Evolutionary conservation across 257 asterid species (phyloP).

Genomic region (Nicotiana attenuata): DNA sequence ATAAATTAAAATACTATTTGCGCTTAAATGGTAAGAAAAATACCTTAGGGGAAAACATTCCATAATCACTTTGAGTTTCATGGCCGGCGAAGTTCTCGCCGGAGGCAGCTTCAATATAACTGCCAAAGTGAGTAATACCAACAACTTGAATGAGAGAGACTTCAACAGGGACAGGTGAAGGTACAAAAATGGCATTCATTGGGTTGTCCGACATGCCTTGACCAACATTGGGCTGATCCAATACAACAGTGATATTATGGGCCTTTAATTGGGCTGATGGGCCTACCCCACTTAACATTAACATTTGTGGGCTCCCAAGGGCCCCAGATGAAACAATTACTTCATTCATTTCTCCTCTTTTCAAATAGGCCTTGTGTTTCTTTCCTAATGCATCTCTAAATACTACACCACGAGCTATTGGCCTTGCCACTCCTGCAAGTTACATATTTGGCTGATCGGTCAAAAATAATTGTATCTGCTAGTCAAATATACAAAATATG

Average conservation of each 20-base stretch:
- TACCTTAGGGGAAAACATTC: slow-evolving; percentile 84
- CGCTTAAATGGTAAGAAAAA: background rate
- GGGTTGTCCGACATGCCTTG: slow-evolving; percentile 93
- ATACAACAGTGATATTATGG: slow-evolving; percentile 44
- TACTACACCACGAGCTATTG: slow-evolving; percentile 61
- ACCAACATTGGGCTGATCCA: slow-evolving; percentile 75
- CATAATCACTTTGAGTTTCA: slow-evolving; percentile 31
- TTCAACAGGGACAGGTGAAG: slow-evolving; percentile 79
- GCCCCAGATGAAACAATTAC: slow-evolving; percentile 77
- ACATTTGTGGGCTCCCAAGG: slow-evolving; percentile 84
- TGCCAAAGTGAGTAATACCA: slow-evolving; percentile 61
- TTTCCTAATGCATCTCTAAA: slow-evolving; percentile 60
- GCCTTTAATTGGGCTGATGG: slow-evolving; percentile 51
- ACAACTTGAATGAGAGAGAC: slow-evolving; percentile 84
- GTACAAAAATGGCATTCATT: slow-evolving; percentile 77
- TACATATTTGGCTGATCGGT: no score
- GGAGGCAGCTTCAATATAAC: slow-evolving; percentile 70
- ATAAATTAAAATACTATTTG: no score
- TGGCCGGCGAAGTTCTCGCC: slow-evolving; percentile 56
- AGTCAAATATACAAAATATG: no score
- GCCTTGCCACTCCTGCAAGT: slow-evolving; percentile 31
- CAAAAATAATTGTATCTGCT: no score
- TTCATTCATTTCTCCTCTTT: slow-evolving; percentile 48
- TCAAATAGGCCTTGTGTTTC: slow-evolving; percentile 59
- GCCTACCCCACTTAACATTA: slow-evolving; percentile 86